Conservation (phyloP, 768 basidiomycete genomes). For the Kwoniella botswanensis region DNA sequence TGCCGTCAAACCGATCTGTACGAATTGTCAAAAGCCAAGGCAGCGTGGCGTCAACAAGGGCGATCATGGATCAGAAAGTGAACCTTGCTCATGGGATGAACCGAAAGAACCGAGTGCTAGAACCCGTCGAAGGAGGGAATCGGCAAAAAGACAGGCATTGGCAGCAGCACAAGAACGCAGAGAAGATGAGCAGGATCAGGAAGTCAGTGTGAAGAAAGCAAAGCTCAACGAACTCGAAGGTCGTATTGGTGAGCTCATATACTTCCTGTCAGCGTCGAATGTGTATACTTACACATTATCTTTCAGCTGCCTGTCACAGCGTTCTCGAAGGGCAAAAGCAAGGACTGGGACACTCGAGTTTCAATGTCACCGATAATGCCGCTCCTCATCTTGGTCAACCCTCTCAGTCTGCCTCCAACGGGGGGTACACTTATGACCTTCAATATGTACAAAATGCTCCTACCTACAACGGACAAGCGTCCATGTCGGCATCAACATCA, state of each 20-base stretch:
- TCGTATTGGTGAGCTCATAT: conserved; percentile 28
- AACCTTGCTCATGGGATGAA: conserved; percentile 49
- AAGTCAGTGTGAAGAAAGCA: conserved; percentile 29
- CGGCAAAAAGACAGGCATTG: conserved; percentile 14
- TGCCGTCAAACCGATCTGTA: conserved; percentile 39
- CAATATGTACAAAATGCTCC: not conserved
- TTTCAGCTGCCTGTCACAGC: conserved; percentile 22
- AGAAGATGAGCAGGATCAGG: conserved; percentile 12
- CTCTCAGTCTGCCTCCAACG: not conserved
- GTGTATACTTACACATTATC: not conserved
- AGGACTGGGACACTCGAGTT: not conserved
- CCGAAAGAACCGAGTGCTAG: conserved; percentile 29
- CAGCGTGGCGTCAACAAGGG: conserved; percentile 12
- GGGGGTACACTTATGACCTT: not conserved
- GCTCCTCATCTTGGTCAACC: not conserved
- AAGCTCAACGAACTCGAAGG: conserved; percentile 35
- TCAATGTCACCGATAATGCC: not conserved
- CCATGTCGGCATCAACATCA: not conserved
- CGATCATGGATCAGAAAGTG: not conserved
- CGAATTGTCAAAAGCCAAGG: conserved; percentile 42
- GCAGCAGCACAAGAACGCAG: not conserved
- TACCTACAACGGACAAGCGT: not conserved
- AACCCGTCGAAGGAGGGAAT: conserved; percentile 26
- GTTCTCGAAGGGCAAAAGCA: conserved; percentile 20
- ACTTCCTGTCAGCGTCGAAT: not conserved